A percentile compares a stretch with the other conserved stretches of the same genome.
phyloP scores from a whole-genome alignment of 1,139 yeast genomes.

The Yamadazyma triangularis region DNA sequence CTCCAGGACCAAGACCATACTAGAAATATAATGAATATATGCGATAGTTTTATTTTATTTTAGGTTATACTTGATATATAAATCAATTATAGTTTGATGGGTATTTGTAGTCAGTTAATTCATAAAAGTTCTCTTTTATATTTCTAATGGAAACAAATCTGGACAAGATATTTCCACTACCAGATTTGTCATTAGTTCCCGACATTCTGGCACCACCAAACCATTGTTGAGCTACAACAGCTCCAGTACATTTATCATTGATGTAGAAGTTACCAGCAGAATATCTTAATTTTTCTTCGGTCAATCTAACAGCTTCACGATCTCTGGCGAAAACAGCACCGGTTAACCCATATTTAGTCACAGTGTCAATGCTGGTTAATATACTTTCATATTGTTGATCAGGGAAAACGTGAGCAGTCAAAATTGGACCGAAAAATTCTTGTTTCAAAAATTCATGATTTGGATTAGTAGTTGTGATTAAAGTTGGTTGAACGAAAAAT shows the following conservation, averaged over 20 bases:
- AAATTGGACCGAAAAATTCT: conserved; percentile 91
- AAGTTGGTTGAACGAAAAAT: conserved; percentile 81
- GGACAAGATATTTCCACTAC: conserved; percentile 75
- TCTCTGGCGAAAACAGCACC: conserved; percentile 89
- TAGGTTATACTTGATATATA: not conserved
- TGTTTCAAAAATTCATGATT: conserved; percentile 65
- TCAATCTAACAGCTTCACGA: conserved; percentile 64
- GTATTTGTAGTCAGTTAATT: conserved; percentile 69
- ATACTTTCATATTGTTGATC: conserved; percentile 59
- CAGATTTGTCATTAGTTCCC: conserved; percentile 97
- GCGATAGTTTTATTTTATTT: not conserved
- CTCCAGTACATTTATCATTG: conserved; percentile 95
- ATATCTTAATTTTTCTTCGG: conserved; percentile 76
- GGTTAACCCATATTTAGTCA: conserved; percentile 81
- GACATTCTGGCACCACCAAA: conserved; percentile 97
- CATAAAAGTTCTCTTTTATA: conserved; percentile 88
- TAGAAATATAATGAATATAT: too few species aligned
- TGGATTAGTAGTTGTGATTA: conserved; percentile 71
- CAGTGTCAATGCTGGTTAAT: conserved; percentile 60
- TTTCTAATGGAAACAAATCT: conserved; percentile 86
- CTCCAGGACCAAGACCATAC: conserved; percentile 2
- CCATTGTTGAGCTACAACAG: conserved; percentile 98
- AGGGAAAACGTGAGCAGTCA: conserved; percentile 78
- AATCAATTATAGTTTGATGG: conserved; percentile 47
- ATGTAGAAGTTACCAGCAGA: conserved; percentile 97